Evolutionary conservation across 2,329 filamentous ascomycete species (phyloP).

Genomic region (Septoria linicola): DNA sequence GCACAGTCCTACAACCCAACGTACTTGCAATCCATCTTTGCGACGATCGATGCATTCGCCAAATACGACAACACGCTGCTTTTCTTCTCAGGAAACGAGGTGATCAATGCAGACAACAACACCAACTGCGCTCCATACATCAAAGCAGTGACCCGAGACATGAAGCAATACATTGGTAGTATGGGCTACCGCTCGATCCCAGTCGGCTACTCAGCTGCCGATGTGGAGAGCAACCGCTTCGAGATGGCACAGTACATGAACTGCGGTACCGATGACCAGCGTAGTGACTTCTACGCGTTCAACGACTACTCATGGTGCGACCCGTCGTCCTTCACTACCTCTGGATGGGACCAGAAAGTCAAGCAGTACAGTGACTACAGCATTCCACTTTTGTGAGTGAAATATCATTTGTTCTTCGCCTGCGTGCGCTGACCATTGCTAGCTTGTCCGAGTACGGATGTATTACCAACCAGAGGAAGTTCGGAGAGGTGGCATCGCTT

Average conservation of each 20-base stretch:
- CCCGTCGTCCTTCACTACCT: slow-evolving; percentile 63
- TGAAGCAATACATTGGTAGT: slow-evolving; percentile 77
- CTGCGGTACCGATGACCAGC: slow-evolving; percentile 79
- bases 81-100: slow-evolving; percentile 79
- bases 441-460: slow-evolving; percentile 92
- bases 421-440: slow-evolving; percentile 17
- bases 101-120: slow-evolving; percentile 61
- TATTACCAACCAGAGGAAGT: slow-evolving; percentile 75
- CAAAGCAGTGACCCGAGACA: slow-evolving; percentile 71
- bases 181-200: slow-evolving; percentile 67
- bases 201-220: slow-evolving; percentile 80
- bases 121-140: slow-evolving; percentile 67
- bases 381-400: slow-evolving; percentile 70
- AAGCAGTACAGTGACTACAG: slow-evolving; percentile 83
- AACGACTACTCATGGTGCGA: slow-evolving; percentile 90
- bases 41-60: slow-evolving; percentile 80
- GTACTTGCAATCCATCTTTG: slow-evolving; percentile 83
- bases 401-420: not conserved
- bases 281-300: slow-evolving; percentile 85
- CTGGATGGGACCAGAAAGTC: slow-evolving; percentile 87
- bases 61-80: slow-evolving; percentile 84
- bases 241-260: slow-evolving; percentile 92
- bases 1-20: slow-evolving; percentile 77
- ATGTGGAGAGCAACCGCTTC: slow-evolving; percentile 80
- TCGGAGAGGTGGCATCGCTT: slow-evolving; percentile 73